A percentile compares a stretch with the other conserved stretches of the same genome.
phyloP scores from a whole-genome alignment of 164 flowering plant species.

The Liriodendron chinense region DNA sequence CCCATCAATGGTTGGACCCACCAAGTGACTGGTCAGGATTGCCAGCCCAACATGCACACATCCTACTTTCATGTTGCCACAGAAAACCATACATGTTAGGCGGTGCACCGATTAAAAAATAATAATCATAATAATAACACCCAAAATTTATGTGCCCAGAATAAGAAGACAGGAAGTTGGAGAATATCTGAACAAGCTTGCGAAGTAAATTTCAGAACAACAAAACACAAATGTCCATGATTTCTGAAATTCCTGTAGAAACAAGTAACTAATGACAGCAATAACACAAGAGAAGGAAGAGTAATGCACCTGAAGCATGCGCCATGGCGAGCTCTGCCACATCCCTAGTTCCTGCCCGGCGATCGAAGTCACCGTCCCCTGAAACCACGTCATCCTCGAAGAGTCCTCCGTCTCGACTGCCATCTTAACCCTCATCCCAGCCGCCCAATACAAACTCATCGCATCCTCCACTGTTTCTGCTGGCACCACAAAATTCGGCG shows the following conservation, averaged over 20 bases:
- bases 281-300: neutral
- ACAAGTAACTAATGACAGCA: too few relatives aligned
- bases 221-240: too few relatives aligned
- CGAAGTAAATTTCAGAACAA: too few relatives aligned
- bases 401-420: slow-evolving; percentile 63
- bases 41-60: too few relatives aligned
- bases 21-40: too few relatives aligned
- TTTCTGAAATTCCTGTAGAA: too few relatives aligned
- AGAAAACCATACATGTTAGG: neutral
- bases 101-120: neutral
- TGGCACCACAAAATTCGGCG: slow-evolving; percentile 58
- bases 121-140: neutral
- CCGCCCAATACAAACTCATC: slow-evolving; percentile 37
- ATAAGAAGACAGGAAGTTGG: too few relatives aligned
- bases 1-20: too few relatives aligned
- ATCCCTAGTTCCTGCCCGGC: slow-evolving; percentile 29
- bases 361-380: slow-evolving; percentile 46
- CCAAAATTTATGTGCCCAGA: neutral
- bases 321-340: slow-evolving; percentile 61
- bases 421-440: slow-evolving; percentile 64
- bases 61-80: too few relatives aligned
- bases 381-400: slow-evolving; percentile 47
- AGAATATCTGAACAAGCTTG: too few relatives aligned
- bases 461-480: slow-evolving; percentile 59
- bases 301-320: slow-evolving; percentile 60